A percentile compares a stretch with the other conserved stretches of the same genome.
phyloP scores from a whole-genome alignment of 1,284 basidiomycete species.

The Cryptococcus sp. region DNA sequence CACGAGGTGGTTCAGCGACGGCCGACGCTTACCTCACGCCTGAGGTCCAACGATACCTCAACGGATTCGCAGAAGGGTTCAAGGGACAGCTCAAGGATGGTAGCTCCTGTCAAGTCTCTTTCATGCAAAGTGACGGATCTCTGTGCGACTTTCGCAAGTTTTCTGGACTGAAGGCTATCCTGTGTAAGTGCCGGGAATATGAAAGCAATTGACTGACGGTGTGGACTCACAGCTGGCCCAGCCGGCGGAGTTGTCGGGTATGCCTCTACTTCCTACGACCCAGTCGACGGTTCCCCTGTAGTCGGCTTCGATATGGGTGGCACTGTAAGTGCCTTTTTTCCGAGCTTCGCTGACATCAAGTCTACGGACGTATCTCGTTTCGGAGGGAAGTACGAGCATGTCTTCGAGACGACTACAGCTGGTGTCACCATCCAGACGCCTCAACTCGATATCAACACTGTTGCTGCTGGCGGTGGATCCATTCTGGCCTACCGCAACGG shows the following conservation, averaged over 20 bases:
- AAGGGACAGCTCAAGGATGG: constrained; percentile 46
- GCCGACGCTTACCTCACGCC: constrained; percentile 60
- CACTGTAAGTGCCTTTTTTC: neutral
- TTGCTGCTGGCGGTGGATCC: constrained; percentile 53
- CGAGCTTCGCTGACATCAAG: neutral
- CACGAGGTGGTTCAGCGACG: constrained; percentile 56
- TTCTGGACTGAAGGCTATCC: constrained; percentile 42
- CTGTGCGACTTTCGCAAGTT: constrained; percentile 39
- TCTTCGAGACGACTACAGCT: constrained; percentile 71
- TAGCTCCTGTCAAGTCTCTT: constrained; percentile 50
- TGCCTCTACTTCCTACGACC: constrained; percentile 45
- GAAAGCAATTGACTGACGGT: neutral
- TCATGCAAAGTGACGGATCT: constrained; percentile 57
- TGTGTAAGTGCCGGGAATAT: constrained; percentile 23
- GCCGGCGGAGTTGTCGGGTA: constrained; percentile 60
- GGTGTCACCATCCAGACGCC: constrained; percentile 56
- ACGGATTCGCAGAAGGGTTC: constrained; percentile 53
- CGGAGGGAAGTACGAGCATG: constrained; percentile 41
- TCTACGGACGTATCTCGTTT: constrained; percentile 69
- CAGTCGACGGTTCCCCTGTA: constrained; percentile 34
- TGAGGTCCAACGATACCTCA: constrained; percentile 53
- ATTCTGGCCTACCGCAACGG: constrained; percentile 51
- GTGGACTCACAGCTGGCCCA: constrained; percentile 47
- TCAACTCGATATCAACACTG: constrained; percentile 47
- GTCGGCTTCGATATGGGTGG: constrained; percentile 60